A percentile compares a stretch with the other conserved stretches of the same genome.
These are phyloP conservation scores for Coleophoma eucalyptorum DNA, from an alignment of 2,329 filamentous ascomycete species.

Conservation along the genomic window DNA sequence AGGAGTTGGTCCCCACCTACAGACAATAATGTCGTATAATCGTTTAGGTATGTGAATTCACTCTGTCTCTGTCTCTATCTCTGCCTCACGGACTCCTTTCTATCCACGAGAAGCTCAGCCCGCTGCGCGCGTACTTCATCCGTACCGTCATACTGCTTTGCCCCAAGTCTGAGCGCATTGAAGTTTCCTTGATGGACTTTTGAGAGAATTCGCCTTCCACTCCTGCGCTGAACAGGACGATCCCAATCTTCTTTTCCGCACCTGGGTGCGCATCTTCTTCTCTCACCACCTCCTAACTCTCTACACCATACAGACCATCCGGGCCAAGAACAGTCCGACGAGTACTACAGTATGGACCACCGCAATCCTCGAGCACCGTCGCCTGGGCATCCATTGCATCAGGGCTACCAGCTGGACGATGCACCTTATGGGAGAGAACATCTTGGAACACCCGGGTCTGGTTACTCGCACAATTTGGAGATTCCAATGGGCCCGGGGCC, in stretches of 20 bases:
- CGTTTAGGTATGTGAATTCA: constrained; percentile 57
- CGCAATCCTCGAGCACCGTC: constrained; percentile 66
- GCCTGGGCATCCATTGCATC: constrained; percentile 67
- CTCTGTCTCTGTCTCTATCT: not conserved
- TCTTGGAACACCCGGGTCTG: constrained; percentile 10
- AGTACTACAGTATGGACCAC: constrained; percentile 60
- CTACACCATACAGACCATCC: constrained; percentile 15
- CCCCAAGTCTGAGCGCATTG: constrained; percentile 9
- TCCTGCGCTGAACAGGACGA: constrained; percentile 20
- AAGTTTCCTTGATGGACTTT: constrained; percentile 8
- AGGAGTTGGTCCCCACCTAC: not conserved
- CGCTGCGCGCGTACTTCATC: constrained; percentile 1
- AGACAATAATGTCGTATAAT: constrained; percentile 62
- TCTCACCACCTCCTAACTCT: constrained; percentile 16
- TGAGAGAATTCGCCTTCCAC: not conserved
- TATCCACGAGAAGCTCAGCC: not conserved
- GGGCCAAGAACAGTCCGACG: constrained; percentile 44
- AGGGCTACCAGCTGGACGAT: constrained; percentile 81
- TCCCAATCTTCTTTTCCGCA: too few relatives aligned
- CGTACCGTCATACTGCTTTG: constrained; percentile 1
- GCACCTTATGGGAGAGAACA: constrained; percentile 27
- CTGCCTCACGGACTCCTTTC: not conserved
- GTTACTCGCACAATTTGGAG: constrained; percentile 49
- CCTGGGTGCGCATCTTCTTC: constrained; percentile 1
- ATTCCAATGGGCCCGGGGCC: constrained; percentile 61